Evolutionary conservation across 106 monocot species (phyloP), one percentile per base, ranked within the genome.

Genomic region (Dioscorea dumetorum): DNA sequence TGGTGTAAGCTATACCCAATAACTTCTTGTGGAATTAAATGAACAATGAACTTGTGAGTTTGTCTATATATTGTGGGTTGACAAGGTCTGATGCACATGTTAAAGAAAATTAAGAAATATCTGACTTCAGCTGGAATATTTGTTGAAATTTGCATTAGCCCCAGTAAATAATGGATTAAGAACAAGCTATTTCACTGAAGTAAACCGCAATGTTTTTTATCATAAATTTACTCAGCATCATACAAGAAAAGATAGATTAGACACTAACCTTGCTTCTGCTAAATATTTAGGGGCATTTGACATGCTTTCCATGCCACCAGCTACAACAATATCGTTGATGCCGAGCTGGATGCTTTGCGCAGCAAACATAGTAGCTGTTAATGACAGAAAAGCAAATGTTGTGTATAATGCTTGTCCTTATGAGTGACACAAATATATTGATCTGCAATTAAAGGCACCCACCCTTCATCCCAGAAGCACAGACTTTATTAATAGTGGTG

Each of bases 261-360:
- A 67, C 48, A 33, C 67, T 22, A 51, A 99, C 99, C 99, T 99
- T 67, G 87, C 90, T 74, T 99, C 87, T 70, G 85, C 73, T 57
- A 99, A 67, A 77, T 99, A 99, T 73, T 99, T 99, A 28, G 99
- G 99, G 49, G 93, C 92, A 90, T 99, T 99, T 72, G 99, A 99
- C 99, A 99, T 99, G 82, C 93, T 99, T 76, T 99, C 99, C 99
- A 99, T 99, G 4, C 99, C 99, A 73, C 99, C 99, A 61, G 85
- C 77, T 33, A 99, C 93, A 59, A 93, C 87, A 23, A 99, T 70
- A 83, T 99, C 93, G 83, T 99, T 93, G 63, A 85, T 87, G 9
- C 99, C 99, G 66, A 99, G 66, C 59, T 93, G 99, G 61, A 99
- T 99, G 19, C 80, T 87, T 77, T 99, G 99, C 72, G 90, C 93